phyloP scores from a whole-genome alignment of 2,329 filamentous ascomycete species.

The Westerdykella sp. region DNA sequence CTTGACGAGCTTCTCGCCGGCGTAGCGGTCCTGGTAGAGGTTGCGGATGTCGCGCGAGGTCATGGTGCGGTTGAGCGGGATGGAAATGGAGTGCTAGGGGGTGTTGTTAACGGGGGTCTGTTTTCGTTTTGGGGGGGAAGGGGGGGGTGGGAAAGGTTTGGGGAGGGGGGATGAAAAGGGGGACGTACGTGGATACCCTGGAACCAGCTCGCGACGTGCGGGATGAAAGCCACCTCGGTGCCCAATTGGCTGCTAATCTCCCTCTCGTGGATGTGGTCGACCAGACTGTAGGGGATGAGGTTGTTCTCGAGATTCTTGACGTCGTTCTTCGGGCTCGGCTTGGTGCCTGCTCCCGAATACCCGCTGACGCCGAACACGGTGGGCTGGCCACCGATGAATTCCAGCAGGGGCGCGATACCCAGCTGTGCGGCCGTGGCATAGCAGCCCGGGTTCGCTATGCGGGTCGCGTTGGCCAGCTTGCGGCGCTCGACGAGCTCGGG shows the following conservation, averaged over 20 bases:
- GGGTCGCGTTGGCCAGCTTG: conserved; percentile 68
- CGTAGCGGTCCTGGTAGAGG: conserved; percentile 92
- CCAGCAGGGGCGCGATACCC: conserved; percentile 75
- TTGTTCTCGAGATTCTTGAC: conserved; percentile 76
- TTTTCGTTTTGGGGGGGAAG: neutral
- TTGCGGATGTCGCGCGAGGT: conserved; percentile 86
- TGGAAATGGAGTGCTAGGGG: conserved; percentile 71
- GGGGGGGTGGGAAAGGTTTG: neutral
- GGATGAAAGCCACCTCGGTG: conserved; percentile 72
- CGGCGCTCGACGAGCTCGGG: conserved; percentile 76
- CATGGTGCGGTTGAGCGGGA: conserved; percentile 81
- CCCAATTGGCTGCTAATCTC: conserved; percentile 80
- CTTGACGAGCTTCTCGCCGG: conserved; percentile 92
- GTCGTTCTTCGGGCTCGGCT: conserved; percentile 91
- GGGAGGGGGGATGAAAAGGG: neutral
- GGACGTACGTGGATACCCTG: conserved; percentile 69
- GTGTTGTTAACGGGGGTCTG: conserved; percentile 2
- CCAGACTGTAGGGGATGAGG: conserved; percentile 83
- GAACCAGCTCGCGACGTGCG: conserved; percentile 96
- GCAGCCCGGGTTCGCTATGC: conserved; percentile 90
- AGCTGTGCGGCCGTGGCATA: conserved; percentile 92
- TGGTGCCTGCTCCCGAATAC: conserved; percentile 92
- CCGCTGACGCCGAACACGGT: conserved; percentile 87
- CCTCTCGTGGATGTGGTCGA: conserved; percentile 89
- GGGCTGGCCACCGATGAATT: conserved; percentile 70